Conservation (phyloP, 371 early-diverging fungal genomes). For the Mortierella sp. region DNA sequence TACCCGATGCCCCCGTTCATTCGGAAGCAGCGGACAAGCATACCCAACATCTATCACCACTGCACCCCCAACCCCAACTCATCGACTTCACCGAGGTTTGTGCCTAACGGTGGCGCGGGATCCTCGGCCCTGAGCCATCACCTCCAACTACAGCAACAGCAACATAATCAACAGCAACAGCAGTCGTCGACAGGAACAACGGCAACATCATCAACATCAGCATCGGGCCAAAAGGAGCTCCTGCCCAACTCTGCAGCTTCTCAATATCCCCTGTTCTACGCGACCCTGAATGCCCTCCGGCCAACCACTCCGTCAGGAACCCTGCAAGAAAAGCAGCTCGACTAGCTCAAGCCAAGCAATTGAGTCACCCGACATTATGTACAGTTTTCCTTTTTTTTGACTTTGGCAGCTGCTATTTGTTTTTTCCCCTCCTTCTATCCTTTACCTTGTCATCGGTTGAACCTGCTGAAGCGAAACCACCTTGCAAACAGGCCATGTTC, state of each 20-base stretch:
- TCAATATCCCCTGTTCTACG: conserved; percentile 55
- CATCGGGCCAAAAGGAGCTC: conserved; percentile 1
- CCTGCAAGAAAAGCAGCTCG: conserved; percentile 2
- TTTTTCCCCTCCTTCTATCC: not conserved
- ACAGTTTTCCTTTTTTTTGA: not conserved
- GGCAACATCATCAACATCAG: conserved; percentile 5
- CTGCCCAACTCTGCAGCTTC: conserved; percentile 41
- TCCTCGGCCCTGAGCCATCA: conserved; percentile 52
- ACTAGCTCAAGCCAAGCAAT: not conserved
- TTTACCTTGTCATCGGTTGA: not conserved
- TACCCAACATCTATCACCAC: conserved; percentile 57
- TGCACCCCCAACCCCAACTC: conserved; percentile 51
- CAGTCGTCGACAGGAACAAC: conserved; percentile 3
- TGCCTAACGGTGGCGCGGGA: conserved; percentile 17
- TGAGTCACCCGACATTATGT: not conserved
- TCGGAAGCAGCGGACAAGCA: conserved; percentile 55
- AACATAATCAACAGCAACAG: conserved; percentile 11
- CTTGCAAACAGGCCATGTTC: not conserved
- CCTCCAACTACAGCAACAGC: conserved; percentile 33
- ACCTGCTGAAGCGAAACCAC: conserved; percentile 1
- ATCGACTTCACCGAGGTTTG: conserved; percentile 26
- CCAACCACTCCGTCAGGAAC: conserved; percentile 33
- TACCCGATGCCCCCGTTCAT: conserved; percentile 56
- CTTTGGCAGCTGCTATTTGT: too few relatives aligned
- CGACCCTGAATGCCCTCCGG: conserved; percentile 49